Evolutionary conservation across 192 early-diverging fungal species (phyloP), one percentile per base, ranked within the genome.

Genomic region (Coemansia reversa): DNA sequence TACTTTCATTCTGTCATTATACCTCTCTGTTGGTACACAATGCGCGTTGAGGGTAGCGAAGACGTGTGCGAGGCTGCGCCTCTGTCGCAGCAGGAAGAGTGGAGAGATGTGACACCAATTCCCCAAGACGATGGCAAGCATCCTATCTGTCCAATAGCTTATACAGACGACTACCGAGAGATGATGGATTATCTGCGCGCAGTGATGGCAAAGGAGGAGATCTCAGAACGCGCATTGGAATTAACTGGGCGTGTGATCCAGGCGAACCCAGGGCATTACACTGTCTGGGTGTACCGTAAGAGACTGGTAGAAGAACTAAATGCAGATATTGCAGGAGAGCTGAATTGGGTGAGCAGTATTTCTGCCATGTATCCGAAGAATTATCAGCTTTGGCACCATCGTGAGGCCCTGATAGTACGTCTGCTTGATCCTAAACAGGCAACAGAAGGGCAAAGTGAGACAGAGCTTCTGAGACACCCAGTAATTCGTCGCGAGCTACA

Each of bases 281-380:
- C 92, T 25, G 87, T 93, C 16, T 99, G 98, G 97, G 83, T 92
- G 54, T 96, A 93, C 66, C 92, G 97, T 57, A 91, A 92, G 63
- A 84, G 90, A 28, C 77, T 91, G 14, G 71, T 99, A 24, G 72
- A 88, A 56, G 84, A 87, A 25, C 75, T 97, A 35, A 61, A 85
- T 28, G 56, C 81, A 14, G 85, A 93, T 74, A 65, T 96, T 22
- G 54, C 72, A 8, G 58, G 66, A 7, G 97, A 99, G 69, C 83
- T 98, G 19, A 83, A 86, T 4, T 97, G 89, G 81, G 82, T 95
- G 16, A 70, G 87, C 22, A 75, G 79, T 14, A 86, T 94, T 66
- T 86, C 91, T 5, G 68, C 71, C 12, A 85, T 89, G 32, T 80
- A 93, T 57, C 90, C 92, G 35, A 99, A 99, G 75, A 94, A 91